These are phyloP conservation scores for Metschnikowia reukaufii DNA, from an alignment of 805 yeast species.

Conservation along the genomic window DNA sequence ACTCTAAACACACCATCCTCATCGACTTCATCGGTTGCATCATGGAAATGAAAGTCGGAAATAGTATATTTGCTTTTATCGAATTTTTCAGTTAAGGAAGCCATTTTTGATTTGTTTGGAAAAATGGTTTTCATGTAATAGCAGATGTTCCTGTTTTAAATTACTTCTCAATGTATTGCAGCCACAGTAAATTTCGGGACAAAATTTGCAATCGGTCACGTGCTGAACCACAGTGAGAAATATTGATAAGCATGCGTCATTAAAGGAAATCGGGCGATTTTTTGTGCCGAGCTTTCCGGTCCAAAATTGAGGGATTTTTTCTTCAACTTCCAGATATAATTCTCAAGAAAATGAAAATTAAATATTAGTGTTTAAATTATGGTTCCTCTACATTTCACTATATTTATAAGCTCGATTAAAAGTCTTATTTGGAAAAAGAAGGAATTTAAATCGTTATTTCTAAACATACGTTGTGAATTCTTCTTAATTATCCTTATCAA, in stretches of 20 bases:
- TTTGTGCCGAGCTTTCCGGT: background rate
- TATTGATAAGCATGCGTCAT: background rate
- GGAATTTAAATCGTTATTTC: too few species aligned
- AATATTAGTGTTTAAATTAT: too few species aligned
- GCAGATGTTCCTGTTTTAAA: background rate
- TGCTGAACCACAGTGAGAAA: slow-evolving; percentile 8
- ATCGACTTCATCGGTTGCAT: slow-evolving; percentile 31
- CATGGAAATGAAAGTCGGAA: slow-evolving; percentile 18
- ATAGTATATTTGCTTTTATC: slow-evolving; percentile 8
- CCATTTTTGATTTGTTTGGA: background rate
- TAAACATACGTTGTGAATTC: too few species aligned
- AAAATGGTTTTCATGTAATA: background rate
- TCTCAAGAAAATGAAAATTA: too few species aligned
- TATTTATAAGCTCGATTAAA: too few species aligned
- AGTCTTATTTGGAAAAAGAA: too few species aligned
- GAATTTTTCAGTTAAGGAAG: slow-evolving; percentile 8
- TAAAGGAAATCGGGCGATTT: too few species aligned
- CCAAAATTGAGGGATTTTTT: too few species aligned
- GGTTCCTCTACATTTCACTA: too few species aligned
- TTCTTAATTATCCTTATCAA: too few species aligned
- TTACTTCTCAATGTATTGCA: background rate
- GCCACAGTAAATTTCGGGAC: slow-evolving; percentile 9
- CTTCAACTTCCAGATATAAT: too few species aligned
- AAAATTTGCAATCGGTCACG: slow-evolving; percentile 13
- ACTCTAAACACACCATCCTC: slow-evolving; percentile 30